Evolutionary conservation across 192 early-diverging fungal genomes (phyloP).

Genomic region (Umbelopsis ramanniana): DNA sequence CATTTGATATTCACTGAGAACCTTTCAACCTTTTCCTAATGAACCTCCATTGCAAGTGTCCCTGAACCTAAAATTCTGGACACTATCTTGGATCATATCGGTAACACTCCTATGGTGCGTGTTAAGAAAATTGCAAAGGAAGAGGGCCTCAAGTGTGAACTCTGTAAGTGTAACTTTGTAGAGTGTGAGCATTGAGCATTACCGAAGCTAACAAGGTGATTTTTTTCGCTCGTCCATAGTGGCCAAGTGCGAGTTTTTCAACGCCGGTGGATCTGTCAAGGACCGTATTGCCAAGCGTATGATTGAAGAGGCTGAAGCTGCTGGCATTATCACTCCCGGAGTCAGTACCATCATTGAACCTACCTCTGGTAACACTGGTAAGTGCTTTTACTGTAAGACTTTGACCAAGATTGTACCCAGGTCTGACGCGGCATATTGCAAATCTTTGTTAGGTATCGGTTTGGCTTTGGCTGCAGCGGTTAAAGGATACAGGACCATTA

Average conservation of each 20-base stretch:
- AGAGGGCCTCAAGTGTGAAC: conserved; percentile 94
- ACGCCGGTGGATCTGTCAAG: conserved; percentile 98
- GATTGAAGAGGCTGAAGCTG: conserved; percentile 93
- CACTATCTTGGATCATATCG: conserved; percentile 94
- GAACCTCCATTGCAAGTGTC: conserved; percentile 21
- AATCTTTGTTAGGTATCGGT: conserved; percentile 68
- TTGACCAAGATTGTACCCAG: background rate
- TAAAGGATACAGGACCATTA: conserved; percentile 98
- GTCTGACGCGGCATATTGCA: background rate
- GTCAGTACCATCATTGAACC: conserved; percentile 94
- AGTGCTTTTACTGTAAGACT: background rate
- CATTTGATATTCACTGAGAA: background rate
- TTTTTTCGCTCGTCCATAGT: conserved; percentile 42
- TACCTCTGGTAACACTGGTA: conserved; percentile 98
- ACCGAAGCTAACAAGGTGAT: background rate
- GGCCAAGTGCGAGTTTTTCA: conserved; percentile 99
- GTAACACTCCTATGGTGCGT: conserved; percentile 94
- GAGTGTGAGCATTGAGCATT: background rate
- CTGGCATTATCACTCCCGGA: conserved; percentile 90
- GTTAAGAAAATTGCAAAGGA: conserved; percentile 86
- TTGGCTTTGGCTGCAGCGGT: conserved; percentile 97
- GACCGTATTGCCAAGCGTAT: conserved; percentile 97
- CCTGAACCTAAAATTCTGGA: conserved; percentile 83
- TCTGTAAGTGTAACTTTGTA: conserved; percentile 56
- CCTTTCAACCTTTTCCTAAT: background rate